These are phyloP conservation scores for Lactarius hengduanensis DNA, from an alignment of 768 basidiomycete genomes.

Conservation along the genomic window DNA sequence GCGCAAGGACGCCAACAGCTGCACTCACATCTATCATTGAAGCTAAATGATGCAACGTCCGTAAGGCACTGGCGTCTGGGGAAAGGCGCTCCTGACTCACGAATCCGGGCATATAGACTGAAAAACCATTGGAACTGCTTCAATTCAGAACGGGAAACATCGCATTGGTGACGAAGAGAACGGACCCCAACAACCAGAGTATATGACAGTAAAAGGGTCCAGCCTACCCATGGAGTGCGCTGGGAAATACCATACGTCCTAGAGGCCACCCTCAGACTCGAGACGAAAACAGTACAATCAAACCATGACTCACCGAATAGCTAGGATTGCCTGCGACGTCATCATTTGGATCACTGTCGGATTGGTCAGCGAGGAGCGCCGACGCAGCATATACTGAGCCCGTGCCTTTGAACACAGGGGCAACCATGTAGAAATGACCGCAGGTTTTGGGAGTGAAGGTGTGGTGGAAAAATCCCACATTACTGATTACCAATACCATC, in stretches of 20 bases:
- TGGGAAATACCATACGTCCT: conserved; percentile 61
- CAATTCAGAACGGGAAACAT: background rate
- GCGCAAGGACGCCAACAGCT: background rate
- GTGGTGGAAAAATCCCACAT: conserved; percentile 56
- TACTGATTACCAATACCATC: conserved; percentile 48
- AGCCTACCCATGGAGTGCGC: conserved; percentile 43
- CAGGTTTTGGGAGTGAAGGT: conserved; percentile 50
- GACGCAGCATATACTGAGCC: background rate
- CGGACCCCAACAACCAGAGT: conserved; percentile 44
- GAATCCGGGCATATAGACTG: conserved; percentile 48
- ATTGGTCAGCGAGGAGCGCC: background rate
- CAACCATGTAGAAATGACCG: conserved; percentile 46
- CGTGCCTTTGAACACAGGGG: conserved; percentile 64
- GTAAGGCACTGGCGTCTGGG: background rate
- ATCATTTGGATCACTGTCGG: conserved; percentile 57
- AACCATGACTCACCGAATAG: conserved; percentile 45
- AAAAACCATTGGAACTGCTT: conserved; percentile 55
- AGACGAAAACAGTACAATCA: background rate
- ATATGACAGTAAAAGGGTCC: conserved; percentile 42
- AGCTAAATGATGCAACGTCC: conserved; percentile 25
- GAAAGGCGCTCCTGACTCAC: conserved; percentile 38
- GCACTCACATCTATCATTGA: conserved; percentile 9
- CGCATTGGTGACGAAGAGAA: conserved; percentile 28
- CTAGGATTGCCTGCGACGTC: conserved; percentile 65
- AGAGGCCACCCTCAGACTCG: conserved; percentile 12